phyloP scores from a whole-genome alignment of 495 filamentous ascomycete genomes.

The Annulohypoxylon moriforme region DNA sequence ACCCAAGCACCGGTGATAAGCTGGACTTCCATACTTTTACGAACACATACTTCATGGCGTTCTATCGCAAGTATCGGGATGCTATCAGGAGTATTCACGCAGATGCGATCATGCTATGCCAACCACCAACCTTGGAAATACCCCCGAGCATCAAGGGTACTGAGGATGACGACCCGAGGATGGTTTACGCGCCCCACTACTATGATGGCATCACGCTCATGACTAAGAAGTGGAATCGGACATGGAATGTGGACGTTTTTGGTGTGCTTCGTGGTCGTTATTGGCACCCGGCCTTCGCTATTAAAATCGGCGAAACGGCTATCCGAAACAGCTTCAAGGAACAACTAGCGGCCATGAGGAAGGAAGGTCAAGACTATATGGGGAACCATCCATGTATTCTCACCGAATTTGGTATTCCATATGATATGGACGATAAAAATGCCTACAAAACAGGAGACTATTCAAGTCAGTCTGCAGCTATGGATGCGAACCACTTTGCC shows the following conservation, averaged over 20 bases:
- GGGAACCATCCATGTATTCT: slow-evolving; percentile 90
- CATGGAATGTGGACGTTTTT: slow-evolving; percentile 96
- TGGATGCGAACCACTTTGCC: slow-evolving; percentile 97
- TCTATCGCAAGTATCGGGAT: slow-evolving; percentile 80
- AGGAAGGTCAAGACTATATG: slow-evolving; percentile 92
- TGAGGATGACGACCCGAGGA: slow-evolving; percentile 84
- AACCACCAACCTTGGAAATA: slow-evolving; percentile 91
- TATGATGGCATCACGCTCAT: slow-evolving; percentile 97
- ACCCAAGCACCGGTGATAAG: slow-evolving; percentile 73
- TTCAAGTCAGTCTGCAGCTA: slow-evolving; percentile 88
- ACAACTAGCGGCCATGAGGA: slow-evolving; percentile 85
- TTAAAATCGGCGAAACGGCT: slow-evolving; percentile 93
- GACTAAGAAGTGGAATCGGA: slow-evolving; percentile 98
- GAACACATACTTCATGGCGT: slow-evolving; percentile 86
- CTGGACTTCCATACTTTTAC: slow-evolving; percentile 88
- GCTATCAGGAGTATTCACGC: slow-evolving; percentile 80
- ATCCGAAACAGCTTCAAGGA: slow-evolving; percentile 95
- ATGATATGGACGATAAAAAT: slow-evolving; percentile 96
- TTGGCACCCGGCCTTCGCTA: slow-evolving; percentile 83
- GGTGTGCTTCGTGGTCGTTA: slow-evolving; percentile 92
- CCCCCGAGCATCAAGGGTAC: slow-evolving; percentile 91
- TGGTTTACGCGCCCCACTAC: slow-evolving; percentile 94
- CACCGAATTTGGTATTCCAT: slow-evolving; percentile 96
- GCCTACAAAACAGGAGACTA: slow-evolving; percentile 98
- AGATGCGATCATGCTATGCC: slow-evolving; percentile 86